Conservation (phyloP, 2,329 filamentous ascomycete genomes). For the Pseudodiploospora longispora region DNA sequence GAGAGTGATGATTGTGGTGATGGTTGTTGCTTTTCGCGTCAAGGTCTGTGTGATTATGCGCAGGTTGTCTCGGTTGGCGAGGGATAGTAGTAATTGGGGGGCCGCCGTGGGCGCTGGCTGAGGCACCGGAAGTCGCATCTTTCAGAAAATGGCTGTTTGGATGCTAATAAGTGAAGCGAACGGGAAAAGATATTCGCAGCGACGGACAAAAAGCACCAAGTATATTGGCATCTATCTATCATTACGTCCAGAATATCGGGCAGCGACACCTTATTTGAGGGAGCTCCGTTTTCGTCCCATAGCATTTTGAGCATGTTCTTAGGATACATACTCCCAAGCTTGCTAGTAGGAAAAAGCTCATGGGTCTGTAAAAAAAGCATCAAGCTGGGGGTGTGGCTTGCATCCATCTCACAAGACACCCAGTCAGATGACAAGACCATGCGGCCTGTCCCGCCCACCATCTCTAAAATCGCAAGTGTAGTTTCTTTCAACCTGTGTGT, state of each 20-base stretch:
- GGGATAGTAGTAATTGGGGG: constrained; percentile 1
- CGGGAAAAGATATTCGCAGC: too few species aligned
- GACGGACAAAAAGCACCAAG: too few species aligned
- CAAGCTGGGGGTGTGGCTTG: not conserved
- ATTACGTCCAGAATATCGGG: too few species aligned
- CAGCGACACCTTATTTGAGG: too few species aligned
- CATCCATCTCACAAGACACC: constrained; percentile 7
- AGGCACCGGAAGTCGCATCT: constrained; percentile 1
- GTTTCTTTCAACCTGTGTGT: too few species aligned
- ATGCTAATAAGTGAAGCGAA: not conserved
- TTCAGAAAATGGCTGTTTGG: not conserved
- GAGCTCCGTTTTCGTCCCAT: too few species aligned
- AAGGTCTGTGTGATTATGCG: constrained; percentile 30
- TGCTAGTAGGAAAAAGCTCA: too few species aligned
- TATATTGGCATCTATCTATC: too few species aligned
- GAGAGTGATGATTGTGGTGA: constrained; percentile 27
- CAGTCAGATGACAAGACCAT: constrained; percentile 13
- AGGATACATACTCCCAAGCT: too few species aligned
- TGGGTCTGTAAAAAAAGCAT: too few species aligned
- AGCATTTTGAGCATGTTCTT: too few species aligned
- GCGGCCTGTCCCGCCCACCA: constrained; percentile 9
- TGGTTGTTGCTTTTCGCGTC: constrained; percentile 25
- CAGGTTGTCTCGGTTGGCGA: constrained; percentile 11
- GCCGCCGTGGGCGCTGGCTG: constrained; percentile 5
- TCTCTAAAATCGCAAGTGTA: not conserved